phyloP scores from a whole-genome alignment of 2,329 filamentous ascomycete species.

The Sporothrix variecibatus region DNA sequence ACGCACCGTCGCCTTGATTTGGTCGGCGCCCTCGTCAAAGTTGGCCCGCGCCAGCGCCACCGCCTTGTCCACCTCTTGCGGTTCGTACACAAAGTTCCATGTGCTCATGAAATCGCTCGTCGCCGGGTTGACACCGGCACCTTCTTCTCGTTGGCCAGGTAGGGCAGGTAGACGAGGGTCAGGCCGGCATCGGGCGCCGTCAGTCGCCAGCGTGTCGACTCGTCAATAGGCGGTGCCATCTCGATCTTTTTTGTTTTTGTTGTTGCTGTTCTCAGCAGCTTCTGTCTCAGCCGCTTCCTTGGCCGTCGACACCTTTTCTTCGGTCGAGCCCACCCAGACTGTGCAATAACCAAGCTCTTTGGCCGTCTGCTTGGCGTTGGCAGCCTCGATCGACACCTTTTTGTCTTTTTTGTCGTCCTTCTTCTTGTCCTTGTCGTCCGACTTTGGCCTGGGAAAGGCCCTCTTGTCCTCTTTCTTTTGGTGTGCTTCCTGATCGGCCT shows the following conservation, averaged over 20 bases:
- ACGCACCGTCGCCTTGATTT: slow-evolving; percentile 74
- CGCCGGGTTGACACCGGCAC: slow-evolving; percentile 79
- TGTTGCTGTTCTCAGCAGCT: slow-evolving; percentile 40
- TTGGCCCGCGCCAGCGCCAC: slow-evolving; percentile 82
- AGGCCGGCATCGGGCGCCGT: slow-evolving; percentile 80
- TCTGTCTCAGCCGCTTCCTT: background rate
- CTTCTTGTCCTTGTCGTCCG: slow-evolving; percentile 27
- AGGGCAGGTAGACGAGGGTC: slow-evolving; percentile 85
- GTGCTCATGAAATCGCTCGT: slow-evolving; percentile 86
- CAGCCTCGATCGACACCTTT: slow-evolving; percentile 46
- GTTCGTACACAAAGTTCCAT: slow-evolving; percentile 97
- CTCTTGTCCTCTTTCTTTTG: slow-evolving; percentile 17
- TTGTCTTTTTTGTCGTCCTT: slow-evolving; percentile 35
- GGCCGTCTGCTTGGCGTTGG: slow-evolving; percentile 15
- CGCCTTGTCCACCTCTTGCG: slow-evolving; percentile 83
- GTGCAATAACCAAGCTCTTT: slow-evolving; percentile 82
- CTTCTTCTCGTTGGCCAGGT: slow-evolving; percentile 73
- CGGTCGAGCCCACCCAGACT: slow-evolving; percentile 85
- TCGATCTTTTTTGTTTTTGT: background rate
- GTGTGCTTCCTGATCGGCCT: slow-evolving; percentile 46
- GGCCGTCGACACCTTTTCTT: slow-evolving; percentile 64
- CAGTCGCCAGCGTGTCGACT: slow-evolving; percentile 68
- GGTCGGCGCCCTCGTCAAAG: slow-evolving; percentile 77
- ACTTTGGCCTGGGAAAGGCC: slow-evolving; percentile 25
- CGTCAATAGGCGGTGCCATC: slow-evolving; percentile 49